Evolutionary conservation across 768 basidiomycete species (phyloP).

Genomic region (Pleurotus citrinopileatus): DNA sequence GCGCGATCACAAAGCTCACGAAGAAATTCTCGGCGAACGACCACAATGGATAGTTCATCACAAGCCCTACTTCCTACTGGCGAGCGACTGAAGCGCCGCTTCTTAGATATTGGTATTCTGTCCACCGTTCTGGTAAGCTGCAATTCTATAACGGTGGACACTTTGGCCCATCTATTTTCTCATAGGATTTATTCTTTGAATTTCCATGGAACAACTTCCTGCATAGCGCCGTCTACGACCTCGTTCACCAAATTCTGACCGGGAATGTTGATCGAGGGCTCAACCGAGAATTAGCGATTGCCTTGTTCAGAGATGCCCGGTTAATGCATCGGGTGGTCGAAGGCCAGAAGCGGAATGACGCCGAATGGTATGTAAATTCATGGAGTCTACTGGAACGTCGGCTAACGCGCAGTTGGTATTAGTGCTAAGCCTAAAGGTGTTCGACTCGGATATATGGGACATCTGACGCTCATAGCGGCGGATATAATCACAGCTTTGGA

Average conservation of each 20-base stretch:
- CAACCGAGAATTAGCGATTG: slow-evolving; percentile 80
- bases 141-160: slow-evolving; percentile 16
- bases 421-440: slow-evolving; percentile 74
- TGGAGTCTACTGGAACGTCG: neutral
- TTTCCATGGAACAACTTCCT: slow-evolving; percentile 98
- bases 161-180: slow-evolving; percentile 7
- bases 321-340: slow-evolving; percentile 86
- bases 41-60: slow-evolving; percentile 26
- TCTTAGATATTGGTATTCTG: slow-evolving; percentile 72
- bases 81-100: slow-evolving; percentile 75
- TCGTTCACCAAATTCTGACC: slow-evolving; percentile 92
- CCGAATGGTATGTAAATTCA: slow-evolving; percentile 54
- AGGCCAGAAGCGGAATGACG: slow-evolving; percentile 78
- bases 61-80: slow-evolving; percentile 57
- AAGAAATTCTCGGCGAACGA: slow-evolving; percentile 49
- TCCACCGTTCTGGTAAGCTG: slow-evolving; percentile 73
- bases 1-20: slow-evolving; percentile 46
- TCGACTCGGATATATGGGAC: slow-evolving; percentile 94
- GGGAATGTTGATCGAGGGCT: slow-evolving; percentile 79
- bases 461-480: slow-evolving; percentile 91
- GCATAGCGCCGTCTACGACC: slow-evolving; percentile 94
- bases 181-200: slow-evolving; percentile 89
- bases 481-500: slow-evolving; percentile 90
- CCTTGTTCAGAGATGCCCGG: slow-evolving; percentile 82
- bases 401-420: slow-evolving; percentile 1